Evolutionary conservation across 2,329 filamentous ascomycete genomes (phyloP).

Genomic region (Aspergillus neoniger): DNA sequence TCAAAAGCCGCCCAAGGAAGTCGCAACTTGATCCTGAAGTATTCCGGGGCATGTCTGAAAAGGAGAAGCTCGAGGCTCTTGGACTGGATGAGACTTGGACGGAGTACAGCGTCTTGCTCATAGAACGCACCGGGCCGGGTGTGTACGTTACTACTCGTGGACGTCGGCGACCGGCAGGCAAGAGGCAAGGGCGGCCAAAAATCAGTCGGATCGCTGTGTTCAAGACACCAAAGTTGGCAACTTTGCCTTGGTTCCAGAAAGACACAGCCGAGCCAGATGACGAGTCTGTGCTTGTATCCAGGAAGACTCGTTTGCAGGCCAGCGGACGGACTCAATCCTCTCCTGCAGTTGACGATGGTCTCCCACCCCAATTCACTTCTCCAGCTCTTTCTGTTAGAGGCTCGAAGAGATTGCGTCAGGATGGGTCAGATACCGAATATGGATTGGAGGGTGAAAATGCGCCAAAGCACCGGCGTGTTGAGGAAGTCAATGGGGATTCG

Average conservation of each 20-base stretch:
- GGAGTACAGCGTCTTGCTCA: constrained; percentile 40
- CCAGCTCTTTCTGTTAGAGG: background rate
- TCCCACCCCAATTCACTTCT: background rate
- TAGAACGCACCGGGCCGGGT: constrained; percentile 41
- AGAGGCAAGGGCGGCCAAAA: constrained; percentile 40
- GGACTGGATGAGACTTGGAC: constrained; percentile 46
- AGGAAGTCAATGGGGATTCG: constrained; percentile 11
- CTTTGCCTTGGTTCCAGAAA: constrained; percentile 41
- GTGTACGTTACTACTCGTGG: constrained; percentile 45
- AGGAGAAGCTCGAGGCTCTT: constrained; percentile 41
- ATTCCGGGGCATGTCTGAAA: constrained; percentile 37
- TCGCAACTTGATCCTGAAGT: constrained; percentile 21
- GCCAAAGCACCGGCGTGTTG: constrained; percentile 24
- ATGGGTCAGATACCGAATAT: constrained; percentile 4
- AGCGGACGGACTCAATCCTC: background rate
- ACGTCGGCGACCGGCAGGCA: constrained; percentile 40
- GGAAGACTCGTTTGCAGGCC: background rate
- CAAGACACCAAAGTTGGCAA: constrained; percentile 35
- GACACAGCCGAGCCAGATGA: background rate
- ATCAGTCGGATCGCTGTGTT: constrained; percentile 45
- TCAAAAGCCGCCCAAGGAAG: constrained; percentile 13
- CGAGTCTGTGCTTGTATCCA: background rate
- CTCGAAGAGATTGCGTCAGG: constrained; percentile 15
- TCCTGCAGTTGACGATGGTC: background rate
- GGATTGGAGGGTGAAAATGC: background rate